A percentile compares a stretch with the other conserved stretches of the same genome.
phyloP scores from a whole-genome alignment of 306 rosid genomes.

The Cucumis melo region DNA sequence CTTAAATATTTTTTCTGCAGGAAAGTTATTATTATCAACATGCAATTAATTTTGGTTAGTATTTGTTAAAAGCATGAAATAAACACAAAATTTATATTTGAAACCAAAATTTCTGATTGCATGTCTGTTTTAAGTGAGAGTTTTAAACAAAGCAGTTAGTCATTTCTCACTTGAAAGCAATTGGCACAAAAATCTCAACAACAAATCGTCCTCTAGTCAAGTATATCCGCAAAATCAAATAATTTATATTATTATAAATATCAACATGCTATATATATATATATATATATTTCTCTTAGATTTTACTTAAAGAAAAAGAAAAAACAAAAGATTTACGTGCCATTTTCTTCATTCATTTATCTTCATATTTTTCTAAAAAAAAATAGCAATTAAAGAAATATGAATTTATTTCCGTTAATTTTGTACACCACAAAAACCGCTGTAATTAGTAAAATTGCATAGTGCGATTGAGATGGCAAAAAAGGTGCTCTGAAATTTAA shows the following conservation, averaged over 20 bases:
- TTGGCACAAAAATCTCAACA: not conserved
- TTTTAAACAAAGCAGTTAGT: not conserved
- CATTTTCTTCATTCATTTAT: not conserved
- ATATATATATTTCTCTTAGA: not conserved
- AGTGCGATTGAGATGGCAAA: not conserved
- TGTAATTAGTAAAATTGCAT: not conserved
- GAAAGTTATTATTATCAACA: no score
- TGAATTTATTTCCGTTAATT: not conserved
- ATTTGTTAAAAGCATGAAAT: no score
- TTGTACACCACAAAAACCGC: not conserved
- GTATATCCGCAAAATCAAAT: not conserved
- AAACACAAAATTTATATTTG: no score
- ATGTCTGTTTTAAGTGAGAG: not conserved
- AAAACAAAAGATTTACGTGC: not conserved
- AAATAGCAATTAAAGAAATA: no score
- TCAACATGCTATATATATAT: not conserved
- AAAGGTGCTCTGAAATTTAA: not conserved
- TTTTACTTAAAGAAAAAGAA: not conserved
- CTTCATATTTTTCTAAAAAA: not conserved
- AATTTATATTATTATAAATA: not conserved
- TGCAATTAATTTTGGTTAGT: no score
- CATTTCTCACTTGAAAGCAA: not conserved
- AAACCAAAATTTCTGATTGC: not conserved
- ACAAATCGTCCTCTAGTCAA: not conserved
- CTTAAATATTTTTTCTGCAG: no score